A percentile compares a stretch with the other conserved stretches of the same genome.
Conservation (phyloP, 192 early-diverging fungal genomes). For the Rhizophlyctis rosea region DNA sequence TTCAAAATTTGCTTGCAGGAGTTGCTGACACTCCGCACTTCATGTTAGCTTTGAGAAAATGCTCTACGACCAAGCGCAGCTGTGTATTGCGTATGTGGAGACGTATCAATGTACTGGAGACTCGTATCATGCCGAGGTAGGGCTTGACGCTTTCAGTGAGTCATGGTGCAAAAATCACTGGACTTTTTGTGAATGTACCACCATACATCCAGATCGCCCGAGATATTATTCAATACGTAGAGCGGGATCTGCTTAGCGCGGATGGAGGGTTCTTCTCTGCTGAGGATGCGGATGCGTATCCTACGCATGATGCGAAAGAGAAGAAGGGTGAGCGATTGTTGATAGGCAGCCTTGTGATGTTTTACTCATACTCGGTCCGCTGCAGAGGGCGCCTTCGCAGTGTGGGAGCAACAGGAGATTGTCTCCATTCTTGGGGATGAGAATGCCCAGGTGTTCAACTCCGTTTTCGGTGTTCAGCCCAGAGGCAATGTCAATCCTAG, state of each 20-base stretch:
- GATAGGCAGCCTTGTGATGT: not conserved
- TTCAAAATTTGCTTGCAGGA: not conserved
- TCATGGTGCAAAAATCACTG: not conserved
- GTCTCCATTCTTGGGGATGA: constrained; percentile 29
- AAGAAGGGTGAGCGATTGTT: constrained; percentile 37
- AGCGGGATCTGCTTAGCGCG: constrained; percentile 43
- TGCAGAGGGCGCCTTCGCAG: constrained; percentile 64
- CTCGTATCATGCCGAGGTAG: constrained; percentile 37
- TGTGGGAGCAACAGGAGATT: constrained; percentile 56
- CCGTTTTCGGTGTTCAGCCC: constrained; percentile 47
- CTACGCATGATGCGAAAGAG: constrained; percentile 33
- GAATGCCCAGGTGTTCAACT: constrained; percentile 41
- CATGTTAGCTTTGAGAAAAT: constrained; percentile 60
- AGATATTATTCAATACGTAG: constrained; percentile 58
- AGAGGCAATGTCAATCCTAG: constrained; percentile 52
- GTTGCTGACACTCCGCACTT: not conserved
- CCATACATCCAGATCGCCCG: constrained; percentile 25
- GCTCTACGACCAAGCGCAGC: constrained; percentile 70
- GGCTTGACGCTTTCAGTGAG: not conserved
- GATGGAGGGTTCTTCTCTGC: constrained; percentile 61
- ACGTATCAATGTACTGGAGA: constrained; percentile 49
- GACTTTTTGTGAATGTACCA: not conserved
- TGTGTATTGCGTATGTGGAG: constrained; percentile 44
- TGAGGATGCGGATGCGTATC: constrained; percentile 64
- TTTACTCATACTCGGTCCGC: no score